Evolutionary conservation across 305 asterid species (phyloP).

Genomic region (Fraxinus latifolia): DNA sequence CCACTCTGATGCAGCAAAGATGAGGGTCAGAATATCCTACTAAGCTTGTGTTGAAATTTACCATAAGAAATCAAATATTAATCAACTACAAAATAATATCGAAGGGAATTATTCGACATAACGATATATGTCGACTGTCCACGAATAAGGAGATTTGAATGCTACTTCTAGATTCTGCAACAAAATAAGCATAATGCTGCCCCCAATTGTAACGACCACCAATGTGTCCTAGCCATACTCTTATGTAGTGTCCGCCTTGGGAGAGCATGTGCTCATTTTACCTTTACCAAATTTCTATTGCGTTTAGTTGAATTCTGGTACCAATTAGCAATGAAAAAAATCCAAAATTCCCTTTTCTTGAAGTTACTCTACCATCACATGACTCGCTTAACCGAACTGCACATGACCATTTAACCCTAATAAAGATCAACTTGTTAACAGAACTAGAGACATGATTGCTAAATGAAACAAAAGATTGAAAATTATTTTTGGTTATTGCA

Average conservation of each 20-base stretch:
- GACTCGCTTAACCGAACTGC: background rate
- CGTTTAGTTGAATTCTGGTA: background rate
- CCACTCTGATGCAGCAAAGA: background rate
- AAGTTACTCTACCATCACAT: background rate
- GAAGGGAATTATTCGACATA: background rate
- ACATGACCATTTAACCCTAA: background rate
- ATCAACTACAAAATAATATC: background rate
- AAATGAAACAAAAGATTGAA: background rate
- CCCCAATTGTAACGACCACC: background rate
- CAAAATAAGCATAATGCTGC: background rate
- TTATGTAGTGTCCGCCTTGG: background rate
- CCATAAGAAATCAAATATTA: background rate
- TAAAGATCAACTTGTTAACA: background rate
- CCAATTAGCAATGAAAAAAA: background rate
- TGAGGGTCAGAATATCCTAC: background rate
- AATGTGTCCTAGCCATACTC: background rate
- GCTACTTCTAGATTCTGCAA: background rate
- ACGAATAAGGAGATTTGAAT: background rate
- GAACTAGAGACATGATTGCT: background rate
- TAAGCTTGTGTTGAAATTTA: background rate
- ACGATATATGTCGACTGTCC: background rate
- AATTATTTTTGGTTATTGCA: background rate
- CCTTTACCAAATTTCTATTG: too few species aligned
- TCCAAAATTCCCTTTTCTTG: background rate
- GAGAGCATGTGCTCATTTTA: background rate